Percentiles rank a stretch among this genome's conserved stretches.
phyloP scores from a whole-genome alignment of 306 rosid species.

The Cicer cuneatum region DNA sequence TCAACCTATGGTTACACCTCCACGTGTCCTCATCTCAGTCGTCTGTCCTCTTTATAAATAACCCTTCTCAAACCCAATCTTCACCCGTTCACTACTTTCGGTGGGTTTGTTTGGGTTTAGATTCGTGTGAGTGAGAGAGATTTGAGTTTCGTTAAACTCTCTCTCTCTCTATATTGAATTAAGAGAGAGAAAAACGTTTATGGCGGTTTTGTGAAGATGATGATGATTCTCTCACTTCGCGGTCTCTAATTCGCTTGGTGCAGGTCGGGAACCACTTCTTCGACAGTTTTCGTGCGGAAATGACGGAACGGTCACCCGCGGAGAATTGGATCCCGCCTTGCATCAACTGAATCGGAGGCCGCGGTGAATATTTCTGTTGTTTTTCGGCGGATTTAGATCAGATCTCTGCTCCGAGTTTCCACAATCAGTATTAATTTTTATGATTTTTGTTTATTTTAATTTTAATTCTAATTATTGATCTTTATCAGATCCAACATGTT shows the following conservation, averaged over 20 bases:
- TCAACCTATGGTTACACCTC: neutral
- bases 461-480: neutral
- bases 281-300: constrained; percentile 32
- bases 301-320: constrained; percentile 20
- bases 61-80: constrained; percentile 33
- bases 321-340: constrained; percentile 90
- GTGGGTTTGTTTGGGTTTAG: constrained; percentile 43
- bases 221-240: constrained; percentile 58
- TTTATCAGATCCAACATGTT: constrained; percentile 51
- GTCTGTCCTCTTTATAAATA: constrained; percentile 51
- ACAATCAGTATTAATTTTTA: neutral
- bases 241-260: constrained; percentile 99
- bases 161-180: neutral
- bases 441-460: neutral
- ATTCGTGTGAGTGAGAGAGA: neutral
- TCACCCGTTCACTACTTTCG: constrained; percentile 40
- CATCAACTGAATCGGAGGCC: constrained; percentile 98
- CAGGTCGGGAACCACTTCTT: constrained; percentile 97
- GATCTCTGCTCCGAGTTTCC: constrained; percentile 53
- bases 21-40: constrained; percentile 51
- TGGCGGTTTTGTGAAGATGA: constrained; percentile 12
- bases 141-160: neutral
- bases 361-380: constrained; percentile 59
- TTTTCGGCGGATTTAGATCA: constrained; percentile 26
- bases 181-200: constrained; percentile 3